These are phyloP conservation scores for Ceratorhiza oryzae-sativae DNA, from an alignment of 1,284 basidiomycete species.

Conservation along the genomic window DNA sequence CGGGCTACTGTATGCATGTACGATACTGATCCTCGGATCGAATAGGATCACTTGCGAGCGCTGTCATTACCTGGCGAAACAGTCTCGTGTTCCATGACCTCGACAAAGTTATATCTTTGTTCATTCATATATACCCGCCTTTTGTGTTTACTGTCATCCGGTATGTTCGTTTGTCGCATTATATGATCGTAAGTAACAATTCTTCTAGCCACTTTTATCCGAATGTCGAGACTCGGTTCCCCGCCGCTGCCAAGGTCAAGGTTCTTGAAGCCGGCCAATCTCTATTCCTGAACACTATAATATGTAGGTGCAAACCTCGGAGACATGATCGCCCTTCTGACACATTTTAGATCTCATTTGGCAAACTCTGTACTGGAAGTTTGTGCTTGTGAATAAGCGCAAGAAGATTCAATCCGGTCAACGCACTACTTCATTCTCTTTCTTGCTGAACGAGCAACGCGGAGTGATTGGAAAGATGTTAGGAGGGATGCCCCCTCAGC, in stretches of 20 bases:
- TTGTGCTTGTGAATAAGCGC: constrained; percentile 82
- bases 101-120: constrained; percentile 91
- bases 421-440: constrained; percentile 85
- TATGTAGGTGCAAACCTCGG: constrained; percentile 62
- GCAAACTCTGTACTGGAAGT: constrained; percentile 93
- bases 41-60: constrained; percentile 80
- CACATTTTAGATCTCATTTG: constrained; percentile 80
- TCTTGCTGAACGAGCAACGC: constrained; percentile 83
- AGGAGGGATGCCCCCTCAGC: constrained; percentile 63
- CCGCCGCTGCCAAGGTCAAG: constrained; percentile 73
- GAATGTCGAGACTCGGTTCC: constrained; percentile 75
- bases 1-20: background rate
- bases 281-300: constrained; percentile 70
- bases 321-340: constrained; percentile 34
- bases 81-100: constrained; percentile 94
- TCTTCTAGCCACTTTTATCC: constrained; percentile 80
- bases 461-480: constrained; percentile 78
- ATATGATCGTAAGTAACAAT: constrained; percentile 37
- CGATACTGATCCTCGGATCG: constrained; percentile 41
- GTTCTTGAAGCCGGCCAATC: constrained; percentile 68
- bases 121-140: constrained; percentile 89
- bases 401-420: constrained; percentile 87
- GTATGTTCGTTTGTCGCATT: constrained; percentile 54
- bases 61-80: constrained; percentile 96
- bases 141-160: constrained; percentile 87